Evolutionary conservation across 2,329 filamentous ascomycete species (phyloP), one percentile per base, ranked within the genome.

Genomic region (Fusarium continuum): DNA sequence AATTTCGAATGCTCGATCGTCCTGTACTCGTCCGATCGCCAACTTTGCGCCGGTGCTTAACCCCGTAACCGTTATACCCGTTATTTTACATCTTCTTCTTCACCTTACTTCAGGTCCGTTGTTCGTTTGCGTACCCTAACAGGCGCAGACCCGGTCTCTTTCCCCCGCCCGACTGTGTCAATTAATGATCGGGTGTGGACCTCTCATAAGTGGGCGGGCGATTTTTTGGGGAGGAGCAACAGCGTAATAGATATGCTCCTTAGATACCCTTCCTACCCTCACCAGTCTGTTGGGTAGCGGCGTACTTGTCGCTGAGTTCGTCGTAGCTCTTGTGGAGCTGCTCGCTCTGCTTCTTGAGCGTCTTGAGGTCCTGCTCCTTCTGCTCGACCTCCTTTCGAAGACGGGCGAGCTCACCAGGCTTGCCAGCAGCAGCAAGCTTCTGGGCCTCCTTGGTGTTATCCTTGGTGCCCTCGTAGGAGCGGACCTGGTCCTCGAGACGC

Each of bases 301-400:
- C 84, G 70, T 93, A 90, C 82, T 95, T 88, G 74, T 98, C 93
- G 65, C 91, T 88, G 71, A 98, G 83, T 68, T 89, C 87, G 75
- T 91, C 87, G 79, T 97, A 98, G 82, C 96, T 93, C 74, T 88
- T 86, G 76, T 88, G 88, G 59, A 98, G 84, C 46, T 91, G 91
- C 75, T 91, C 87, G 63, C 88, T 86, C 85, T 99, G 95, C 85
- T 96, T 96, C 89, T 96, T 96, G 70, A 98, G 82, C 54, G 87
- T 91, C 79, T 90, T 87, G 69, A 97, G 86, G 72, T 98, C 93
- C 67, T 85, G 85, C 67, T 97, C 91, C 82, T 93, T 93, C 77
- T 86, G 83, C 61, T 88, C 87, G 64, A 96, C 83, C 75, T 96
- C 83, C 80, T 86, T 83, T 80, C 83, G 87, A 60, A 93, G 84